Evolutionary conservation across 108 stramenopile species (phyloP), one percentile per base, ranked within the genome.

Genomic region (Skeletonema menzelii): DNA sequence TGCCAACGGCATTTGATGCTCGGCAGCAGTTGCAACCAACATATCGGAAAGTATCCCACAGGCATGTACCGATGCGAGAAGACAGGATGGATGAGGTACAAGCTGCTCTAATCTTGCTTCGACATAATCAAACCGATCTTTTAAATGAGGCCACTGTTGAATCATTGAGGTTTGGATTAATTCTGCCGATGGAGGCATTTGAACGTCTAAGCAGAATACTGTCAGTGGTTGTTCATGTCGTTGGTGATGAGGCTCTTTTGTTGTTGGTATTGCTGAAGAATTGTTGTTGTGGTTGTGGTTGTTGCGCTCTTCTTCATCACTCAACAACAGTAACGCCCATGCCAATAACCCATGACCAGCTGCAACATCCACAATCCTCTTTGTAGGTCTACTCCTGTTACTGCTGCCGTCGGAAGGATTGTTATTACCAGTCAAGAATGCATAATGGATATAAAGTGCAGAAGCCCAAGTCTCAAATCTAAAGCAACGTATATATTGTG

Each of bases 401-500:
- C 31, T 15, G 15, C 49, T 26, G 26, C 22, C 31, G 8, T 28
- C 22, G 14, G 58, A 28, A 31, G 34, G 27, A 12, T 65, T 13
- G 3, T 40, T 22, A 22, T 22, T 15, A 2, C 14, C 22, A 4
- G 49, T 22, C 12, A 75, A 71, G 76, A 89, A 89, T 4, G 40
- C 40, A 27, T 77, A 34, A 59, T 87, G 75, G 20, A 89, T 85
- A 32, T 89, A 76, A 37, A 86, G 49, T 14, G 88, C 88, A 59
- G 85, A 68, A 3, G 86, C 80, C 86, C 86, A 89, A 3, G 88
- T 87, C 31, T 89, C 86, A 70, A 89, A 89, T 5, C 31, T 32
- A 32, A 7, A 30, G 3, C 30, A 30, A 30, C 2, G 30, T 30
- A 30, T 3, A 30, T 30, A 30, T 30, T 30, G 30, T 30, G 30